Conservation (phyloP, 257 asterid species). For the Fraxinus anomala region DNA sequence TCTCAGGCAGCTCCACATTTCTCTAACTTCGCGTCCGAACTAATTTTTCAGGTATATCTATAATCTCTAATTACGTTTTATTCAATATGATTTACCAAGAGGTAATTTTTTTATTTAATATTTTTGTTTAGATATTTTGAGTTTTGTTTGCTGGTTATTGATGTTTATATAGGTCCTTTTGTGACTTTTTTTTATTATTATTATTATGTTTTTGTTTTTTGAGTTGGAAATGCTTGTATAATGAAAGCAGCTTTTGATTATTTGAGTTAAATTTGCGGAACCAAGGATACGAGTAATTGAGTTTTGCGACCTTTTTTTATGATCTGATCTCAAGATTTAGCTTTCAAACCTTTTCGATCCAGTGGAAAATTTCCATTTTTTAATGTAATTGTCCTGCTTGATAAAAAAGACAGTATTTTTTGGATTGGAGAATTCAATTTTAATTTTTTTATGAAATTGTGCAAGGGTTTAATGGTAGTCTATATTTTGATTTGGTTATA, state of each 20-base stretch:
- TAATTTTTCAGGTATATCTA: conserved; percentile 34
- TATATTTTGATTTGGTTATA: neutral
- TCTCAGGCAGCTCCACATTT: conserved; percentile 36
- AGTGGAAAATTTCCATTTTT: conserved; percentile 6
- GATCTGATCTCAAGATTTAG: conserved; percentile 28
- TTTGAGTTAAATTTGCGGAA: neutral
- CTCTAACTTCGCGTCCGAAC: conserved; percentile 35
- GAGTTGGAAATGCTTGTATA: neutral
- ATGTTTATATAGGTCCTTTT: neutral
- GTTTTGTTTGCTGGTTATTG: conserved; percentile 5
- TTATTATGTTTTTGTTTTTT: conserved; percentile 1
- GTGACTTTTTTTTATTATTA: conserved; percentile 15
- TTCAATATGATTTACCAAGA: conserved; percentile 6
- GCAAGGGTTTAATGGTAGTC: neutral
- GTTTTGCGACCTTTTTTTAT: neutral
- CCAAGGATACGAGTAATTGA: neutral
- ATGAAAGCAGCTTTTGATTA: neutral
- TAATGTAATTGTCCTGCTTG: conserved; percentile 22
- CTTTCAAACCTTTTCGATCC: conserved; percentile 24
- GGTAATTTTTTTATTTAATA: conserved; percentile 18
- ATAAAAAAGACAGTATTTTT: neutral
- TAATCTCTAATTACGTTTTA: neutral
- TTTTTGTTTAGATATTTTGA: conserved; percentile 17
- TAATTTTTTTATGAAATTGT: neutral
- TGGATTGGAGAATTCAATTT: neutral